Conservation (phyloP, 2,329 filamentous ascomycete species). For the Aureobasidium sp. region DNA sequence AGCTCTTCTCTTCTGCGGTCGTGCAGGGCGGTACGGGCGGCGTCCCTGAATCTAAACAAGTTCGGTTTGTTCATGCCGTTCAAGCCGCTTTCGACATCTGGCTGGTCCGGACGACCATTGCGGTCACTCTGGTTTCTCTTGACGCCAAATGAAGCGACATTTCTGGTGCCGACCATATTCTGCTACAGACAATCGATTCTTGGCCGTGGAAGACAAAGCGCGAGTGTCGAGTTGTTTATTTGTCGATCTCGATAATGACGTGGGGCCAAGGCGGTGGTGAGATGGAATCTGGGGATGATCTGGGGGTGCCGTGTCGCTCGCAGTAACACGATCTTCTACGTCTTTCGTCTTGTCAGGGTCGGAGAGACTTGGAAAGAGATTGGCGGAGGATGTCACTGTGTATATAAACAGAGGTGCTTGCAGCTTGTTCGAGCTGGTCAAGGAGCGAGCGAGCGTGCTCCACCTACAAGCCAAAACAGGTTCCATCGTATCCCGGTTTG, state of each 20-base stretch:
- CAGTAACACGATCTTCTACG: background rate
- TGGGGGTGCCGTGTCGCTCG: background rate
- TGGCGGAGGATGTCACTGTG: background rate
- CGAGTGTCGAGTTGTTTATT: background rate
- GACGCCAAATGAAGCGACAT: background rate
- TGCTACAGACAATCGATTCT: background rate
- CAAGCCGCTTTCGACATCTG: slow-evolving; percentile 18
- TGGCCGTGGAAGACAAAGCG: background rate
- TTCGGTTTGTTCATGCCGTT: slow-evolving; percentile 23
- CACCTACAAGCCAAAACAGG: background rate
- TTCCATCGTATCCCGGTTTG: slow-evolving; percentile 3
- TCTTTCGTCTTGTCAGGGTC: background rate
- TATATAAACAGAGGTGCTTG: background rate
- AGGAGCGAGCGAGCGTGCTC: background rate
- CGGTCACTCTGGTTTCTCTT: background rate
- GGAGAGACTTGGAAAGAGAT: background rate
- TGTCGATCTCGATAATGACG: slow-evolving; percentile 3
- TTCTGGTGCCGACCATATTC: slow-evolving; percentile 2
- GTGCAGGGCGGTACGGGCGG: slow-evolving; percentile 38
- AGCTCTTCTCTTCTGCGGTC: slow-evolving; percentile 38
- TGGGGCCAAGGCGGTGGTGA: background rate
- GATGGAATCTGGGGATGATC: background rate
- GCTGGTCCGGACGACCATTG: background rate
- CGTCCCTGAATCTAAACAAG: slow-evolving; percentile 40
- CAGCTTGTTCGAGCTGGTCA: background rate